Percentiles rank a stretch among this genome's conserved stretches.
These are phyloP conservation scores for button mushroom (Agaricus bisporus) DNA, from an alignment of 768 basidiomycete genomes.

Conservation along the genomic window DNA sequence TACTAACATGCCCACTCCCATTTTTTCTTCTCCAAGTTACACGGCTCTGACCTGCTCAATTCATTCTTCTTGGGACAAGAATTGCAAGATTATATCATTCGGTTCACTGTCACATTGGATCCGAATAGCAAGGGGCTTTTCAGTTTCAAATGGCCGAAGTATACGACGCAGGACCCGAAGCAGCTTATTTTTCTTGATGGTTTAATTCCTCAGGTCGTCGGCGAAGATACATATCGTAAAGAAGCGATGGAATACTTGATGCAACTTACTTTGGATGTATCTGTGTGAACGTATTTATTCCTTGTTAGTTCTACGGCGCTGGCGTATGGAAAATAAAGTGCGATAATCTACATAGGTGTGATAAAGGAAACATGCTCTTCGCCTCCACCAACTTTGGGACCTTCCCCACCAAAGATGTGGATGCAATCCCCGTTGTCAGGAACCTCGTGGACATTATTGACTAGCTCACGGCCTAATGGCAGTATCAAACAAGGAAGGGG, in stretches of 20 bases:
- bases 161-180: slow-evolving; percentile 23
- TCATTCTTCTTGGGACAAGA: slow-evolving; percentile 29
- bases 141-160: slow-evolving; percentile 19
- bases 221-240: slow-evolving; percentile 33
- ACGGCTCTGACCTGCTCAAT: slow-evolving; percentile 32
- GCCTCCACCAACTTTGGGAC: too few species aligned
- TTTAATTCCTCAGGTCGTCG: slow-evolving; percentile 23
- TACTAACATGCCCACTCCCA: not conserved
- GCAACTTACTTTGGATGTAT: slow-evolving; percentile 22
- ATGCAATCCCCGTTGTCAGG: too few species aligned
- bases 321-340: too few species aligned
- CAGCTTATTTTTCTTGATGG: slow-evolving; percentile 36
- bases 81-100: slow-evolving; percentile 37
- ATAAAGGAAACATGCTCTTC: too few species aligned
- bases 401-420: too few species aligned
- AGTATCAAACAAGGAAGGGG: too few species aligned
- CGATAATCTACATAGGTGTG: too few species aligned
- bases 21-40: slow-evolving; percentile 21
- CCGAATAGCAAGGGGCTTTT: slow-evolving; percentile 8
- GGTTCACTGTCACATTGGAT: slow-evolving; percentile 31
- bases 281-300: slow-evolving; percentile 16
- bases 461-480: too few species aligned
- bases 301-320: not conserved
- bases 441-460: too few species aligned
- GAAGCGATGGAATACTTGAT: slow-evolving; percentile 30